A percentile compares a stretch with the other conserved stretches of the same genome.
Evolutionary conservation across 768 basidiomycete species (phyloP).

Genomic region (Lactarius trivialis): DNA sequence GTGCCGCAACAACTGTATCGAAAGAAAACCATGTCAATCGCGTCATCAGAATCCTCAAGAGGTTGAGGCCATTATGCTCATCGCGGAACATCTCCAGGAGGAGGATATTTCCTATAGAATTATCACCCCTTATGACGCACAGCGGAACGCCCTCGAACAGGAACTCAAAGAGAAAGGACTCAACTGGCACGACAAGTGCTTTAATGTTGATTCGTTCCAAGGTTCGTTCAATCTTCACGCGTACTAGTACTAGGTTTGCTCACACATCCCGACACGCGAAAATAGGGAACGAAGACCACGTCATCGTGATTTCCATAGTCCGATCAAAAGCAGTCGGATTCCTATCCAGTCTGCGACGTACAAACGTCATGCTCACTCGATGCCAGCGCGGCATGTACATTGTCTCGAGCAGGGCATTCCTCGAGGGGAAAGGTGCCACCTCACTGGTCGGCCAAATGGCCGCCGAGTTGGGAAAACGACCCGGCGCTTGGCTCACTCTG

Average conservation of each 20-base stretch:
- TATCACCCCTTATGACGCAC: constrained; percentile 79
- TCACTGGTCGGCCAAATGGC: constrained; percentile 40
- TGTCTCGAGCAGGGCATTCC: constrained; percentile 53
- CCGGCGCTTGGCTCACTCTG: constrained; percentile 33
- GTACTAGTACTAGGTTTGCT: background rate
- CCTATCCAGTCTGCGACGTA: constrained; percentile 53
- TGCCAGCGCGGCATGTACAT: constrained; percentile 78
- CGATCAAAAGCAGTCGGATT: constrained; percentile 65
- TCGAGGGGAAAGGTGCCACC: constrained; percentile 42
- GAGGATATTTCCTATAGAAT: constrained; percentile 48
- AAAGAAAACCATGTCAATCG: background rate
- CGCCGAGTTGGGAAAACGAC: constrained; percentile 28
- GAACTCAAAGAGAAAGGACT: constrained; percentile 45
- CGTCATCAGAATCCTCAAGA: constrained; percentile 53
- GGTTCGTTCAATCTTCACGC: constrained; percentile 36
- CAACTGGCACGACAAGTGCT: constrained; percentile 60
- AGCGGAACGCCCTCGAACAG: constrained; percentile 53
- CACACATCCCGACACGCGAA: background rate
- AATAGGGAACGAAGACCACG: constrained; percentile 77
- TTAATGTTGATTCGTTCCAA: constrained; percentile 78
- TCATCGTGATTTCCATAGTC: constrained; percentile 67
- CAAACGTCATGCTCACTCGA: constrained; percentile 85
- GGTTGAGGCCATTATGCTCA: constrained; percentile 44
- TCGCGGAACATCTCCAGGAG: constrained; percentile 52
- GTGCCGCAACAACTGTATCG: background rate